Base-by-base conservation (phyloP, 1,284 basidiomycete genomes). In the Lignosus rhinocerotis region DNA sequence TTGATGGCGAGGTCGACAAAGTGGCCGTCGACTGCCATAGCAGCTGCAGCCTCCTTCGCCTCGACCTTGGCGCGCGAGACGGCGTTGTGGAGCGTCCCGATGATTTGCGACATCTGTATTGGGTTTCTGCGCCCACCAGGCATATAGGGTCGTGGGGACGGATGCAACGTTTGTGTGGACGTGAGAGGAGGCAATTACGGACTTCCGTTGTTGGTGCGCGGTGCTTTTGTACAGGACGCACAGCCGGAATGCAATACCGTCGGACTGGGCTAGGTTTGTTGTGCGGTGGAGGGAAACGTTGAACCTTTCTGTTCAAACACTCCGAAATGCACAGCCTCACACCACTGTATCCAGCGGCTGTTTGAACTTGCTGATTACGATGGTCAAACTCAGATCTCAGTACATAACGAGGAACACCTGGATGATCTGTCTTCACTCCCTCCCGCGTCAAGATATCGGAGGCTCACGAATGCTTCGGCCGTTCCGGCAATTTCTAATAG, bases 1-100 rank as follows among this genome's bases (percentile, higher is more conserved):
- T 89, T 79, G 51, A 85, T 79, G 6, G 72, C 73, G 17, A 86
- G 67, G 70, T 85, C 83, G 14, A 81, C 76, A 62, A 79, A 82
- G 48, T 58, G 50, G 50, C 58, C 55, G 10, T 58, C 14, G 6
- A 14, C 47, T 7, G 51, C 45, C 45, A 65, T 36, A 19, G 53
- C 56, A 4, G 55, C 54, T 19, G 61, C 57, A 4, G 61, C 54
- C 50, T 63, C 62, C 51, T 61, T 52, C 9, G 53, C 53, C 43
- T 62, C 60, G 10, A 33, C 51, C 42, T 63, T 65, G 19, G 63
- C 55, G 21, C 58, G 55, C 12, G 54, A 58, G 45, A 63, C 55
- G 43, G 56, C 62, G 46, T 61, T 58, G 51, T 67, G 67, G n/a
- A 68, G 46, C 36, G 62, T 49, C 41, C 61, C 64, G 30, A 65